Conservation (phyloP, 225 moss, liverwort and hornwort species). For the Straminergon stramineum region DNA sequence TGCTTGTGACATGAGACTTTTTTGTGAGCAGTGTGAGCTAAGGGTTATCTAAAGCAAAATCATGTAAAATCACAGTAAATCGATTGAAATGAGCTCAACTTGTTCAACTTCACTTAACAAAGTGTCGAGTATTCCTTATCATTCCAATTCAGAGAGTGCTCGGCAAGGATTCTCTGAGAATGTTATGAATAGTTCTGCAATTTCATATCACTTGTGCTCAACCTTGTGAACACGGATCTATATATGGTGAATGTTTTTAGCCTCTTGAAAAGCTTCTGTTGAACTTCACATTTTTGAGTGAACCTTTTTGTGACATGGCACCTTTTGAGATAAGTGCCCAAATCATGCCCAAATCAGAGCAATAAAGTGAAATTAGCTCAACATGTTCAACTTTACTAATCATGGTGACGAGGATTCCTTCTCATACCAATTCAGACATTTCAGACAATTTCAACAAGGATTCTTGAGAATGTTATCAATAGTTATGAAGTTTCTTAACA, state of each 20-base stretch:
- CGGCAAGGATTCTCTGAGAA: too few relatives aligned
- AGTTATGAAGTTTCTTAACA: neutral
- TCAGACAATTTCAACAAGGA: neutral
- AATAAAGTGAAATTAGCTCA: neutral
- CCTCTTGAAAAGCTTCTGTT: neutral
- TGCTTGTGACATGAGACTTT: neutral
- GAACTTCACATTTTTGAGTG: neutral
- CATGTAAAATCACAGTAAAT: neutral
- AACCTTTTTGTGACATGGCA: too few relatives aligned
- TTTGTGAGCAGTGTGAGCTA: neutral
- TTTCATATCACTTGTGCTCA: too few relatives aligned
- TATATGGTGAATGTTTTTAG: neutral
- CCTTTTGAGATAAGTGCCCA: neutral
- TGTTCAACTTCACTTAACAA: neutral
- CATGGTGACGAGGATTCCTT: neutral
- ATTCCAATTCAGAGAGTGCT: neutral
- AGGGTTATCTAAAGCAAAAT: neutral
- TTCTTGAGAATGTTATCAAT: neutral
- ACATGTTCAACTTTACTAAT: neutral
- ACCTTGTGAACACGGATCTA: too few relatives aligned
- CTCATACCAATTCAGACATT: neutral
- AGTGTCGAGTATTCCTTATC: neutral
- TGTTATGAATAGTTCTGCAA: too few relatives aligned
- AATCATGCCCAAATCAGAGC: neutral
- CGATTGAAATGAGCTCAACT: neutral